These are phyloP conservation scores for Penicillium parvum DNA, from an alignment of 495 filamentous ascomycete species.

Conservation along the genomic window DNA sequence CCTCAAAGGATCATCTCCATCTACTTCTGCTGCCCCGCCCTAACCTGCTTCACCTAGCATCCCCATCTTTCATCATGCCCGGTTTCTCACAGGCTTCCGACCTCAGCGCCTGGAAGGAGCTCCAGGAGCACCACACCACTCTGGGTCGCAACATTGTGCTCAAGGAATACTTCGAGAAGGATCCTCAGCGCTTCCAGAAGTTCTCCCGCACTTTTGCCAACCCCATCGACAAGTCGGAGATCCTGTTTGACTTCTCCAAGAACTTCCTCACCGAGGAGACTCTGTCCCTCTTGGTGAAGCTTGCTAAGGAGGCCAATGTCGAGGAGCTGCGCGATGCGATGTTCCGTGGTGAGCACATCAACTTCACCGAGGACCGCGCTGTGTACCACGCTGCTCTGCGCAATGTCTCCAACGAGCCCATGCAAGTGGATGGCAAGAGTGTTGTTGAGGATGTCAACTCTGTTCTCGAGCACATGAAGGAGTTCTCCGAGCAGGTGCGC, in stretches of 20 bases:
- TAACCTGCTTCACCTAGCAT: slow-evolving; percentile 24
- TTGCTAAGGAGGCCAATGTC: slow-evolving; percentile 84
- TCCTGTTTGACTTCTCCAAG: slow-evolving; percentile 98
- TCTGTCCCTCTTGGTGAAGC: slow-evolving; percentile 73
- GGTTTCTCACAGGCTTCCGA: slow-evolving; percentile 73
- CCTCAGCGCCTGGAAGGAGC: slow-evolving; percentile 77
- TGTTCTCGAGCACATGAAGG: slow-evolving; percentile 94
- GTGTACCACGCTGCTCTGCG: slow-evolving; percentile 94
- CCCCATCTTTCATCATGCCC: slow-evolving; percentile 40
- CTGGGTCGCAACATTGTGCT: slow-evolving; percentile 85
- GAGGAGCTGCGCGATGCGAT: slow-evolving; percentile 94
- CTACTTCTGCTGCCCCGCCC: slow-evolving; percentile 30
- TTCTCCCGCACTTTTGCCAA: slow-evolving; percentile 83
- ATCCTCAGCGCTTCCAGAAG: slow-evolving; percentile 85
- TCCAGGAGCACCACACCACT: slow-evolving; percentile 80
- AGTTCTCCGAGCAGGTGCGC: slow-evolving; percentile 89
- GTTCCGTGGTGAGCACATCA: slow-evolving; percentile 97
- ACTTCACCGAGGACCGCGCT: slow-evolving; percentile 95
- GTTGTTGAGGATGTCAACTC: slow-evolving; percentile 92
- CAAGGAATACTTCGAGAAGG: slow-evolving; percentile 86
- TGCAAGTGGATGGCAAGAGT: slow-evolving; percentile 91
- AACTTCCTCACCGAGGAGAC: slow-evolving; percentile 96
- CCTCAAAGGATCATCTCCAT: background rate
- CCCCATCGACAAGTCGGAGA: slow-evolving; percentile 69
- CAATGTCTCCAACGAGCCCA: slow-evolving; percentile 76